Evolutionary conservation across 129 eudicot genomes (phyloP), one percentile per base, ranked within the genome.

Genomic region (Ambrosia artemisiifolia): DNA sequence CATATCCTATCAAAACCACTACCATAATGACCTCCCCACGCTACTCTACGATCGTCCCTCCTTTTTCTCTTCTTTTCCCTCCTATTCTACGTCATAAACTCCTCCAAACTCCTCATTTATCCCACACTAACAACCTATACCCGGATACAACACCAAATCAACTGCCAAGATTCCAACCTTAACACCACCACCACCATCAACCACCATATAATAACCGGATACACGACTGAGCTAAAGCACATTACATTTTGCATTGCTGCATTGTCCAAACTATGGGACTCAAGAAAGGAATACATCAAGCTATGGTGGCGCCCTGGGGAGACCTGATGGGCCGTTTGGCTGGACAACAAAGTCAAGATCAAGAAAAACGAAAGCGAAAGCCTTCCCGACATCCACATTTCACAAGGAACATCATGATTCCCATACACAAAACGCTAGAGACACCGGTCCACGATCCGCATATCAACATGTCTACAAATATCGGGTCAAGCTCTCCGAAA

Each of bases 261-360:
- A 7, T 88, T 96, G 0, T 75, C 98, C 5, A 72, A 54, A 11
- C 53, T 92, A 55, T 88, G 96, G 97, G 77, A 84, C 0, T 64
- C 74, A 2, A 71, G 97, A 40, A 91, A 91, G 9, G 89, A 88
- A 71, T 91, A 91, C 79, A 80, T 88, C n/a, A 92, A 92, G 43
- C 69, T 79, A 42, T 92, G 96, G 97, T 86, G 96, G 92, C 69
- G 80, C 38, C 92, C 92, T 0, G 78, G 78, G 42, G 78, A 80
- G 68, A 88, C 88, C 7, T 74, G 96, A 65, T 91, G 96, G 3
- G 87, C 75, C 1, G 93, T 91, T 36, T 91, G 97, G 96, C 50
- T 91, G 9, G 94, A 92, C 67, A 67, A 75, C 0, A 13, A 72
- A 5, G 86, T 92, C 0, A 54, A 6, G 5, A 63, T 75, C 2